These are phyloP conservation scores for Epichloe festucae DNA, from an alignment of 2,329 filamentous ascomycete genomes.

Conservation along the genomic window DNA sequence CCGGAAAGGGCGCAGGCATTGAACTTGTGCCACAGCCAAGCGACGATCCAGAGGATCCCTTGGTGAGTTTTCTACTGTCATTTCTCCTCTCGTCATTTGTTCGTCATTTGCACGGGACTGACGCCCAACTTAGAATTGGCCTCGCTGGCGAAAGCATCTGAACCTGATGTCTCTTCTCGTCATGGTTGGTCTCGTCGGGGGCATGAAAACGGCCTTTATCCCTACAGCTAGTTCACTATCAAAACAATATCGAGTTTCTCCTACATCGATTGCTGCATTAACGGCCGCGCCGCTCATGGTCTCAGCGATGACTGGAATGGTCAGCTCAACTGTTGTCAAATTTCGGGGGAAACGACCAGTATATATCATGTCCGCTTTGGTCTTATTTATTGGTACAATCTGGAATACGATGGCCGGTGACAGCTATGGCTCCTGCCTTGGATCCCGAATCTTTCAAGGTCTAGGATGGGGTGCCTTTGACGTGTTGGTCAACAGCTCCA, in stretches of 20 bases:
- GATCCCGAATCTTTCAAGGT: slow-evolving; percentile 40
- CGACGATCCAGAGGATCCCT: slow-evolving; percentile 38
- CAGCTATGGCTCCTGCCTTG: slow-evolving; percentile 34
- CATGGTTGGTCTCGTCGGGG: slow-evolving; percentile 31
- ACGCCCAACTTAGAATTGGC: slow-evolving; percentile 35
- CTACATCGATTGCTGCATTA: slow-evolving; percentile 33
- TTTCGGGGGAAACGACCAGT: slow-evolving; percentile 38
- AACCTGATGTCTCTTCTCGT: slow-evolving; percentile 34
- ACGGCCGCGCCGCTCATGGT: slow-evolving; percentile 41
- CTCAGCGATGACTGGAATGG: slow-evolving; percentile 31
- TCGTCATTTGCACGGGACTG: not conserved
- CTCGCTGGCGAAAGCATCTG: slow-evolving; percentile 36
- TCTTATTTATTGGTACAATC: slow-evolving; percentile 35
- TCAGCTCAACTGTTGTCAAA: slow-evolving; percentile 29
- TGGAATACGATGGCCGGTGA: slow-evolving; percentile 34
- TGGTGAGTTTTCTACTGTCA: slow-evolving; percentile 26
- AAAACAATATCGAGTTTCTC: slow-evolving; percentile 29
- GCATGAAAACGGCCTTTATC: slow-evolving; percentile 42
- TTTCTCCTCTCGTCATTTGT: not conserved
- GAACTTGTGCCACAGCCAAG: slow-evolving; percentile 44
- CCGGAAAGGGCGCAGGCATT: slow-evolving; percentile 26
- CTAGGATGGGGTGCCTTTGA: slow-evolving; percentile 48
- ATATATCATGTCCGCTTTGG: slow-evolving; percentile 32
- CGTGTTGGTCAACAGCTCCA: slow-evolving; percentile 35
- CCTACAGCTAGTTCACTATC: slow-evolving; percentile 33